Base-by-base conservation (phyloP, 2,329 filamentous ascomycete species). In the Phaeomoniella chlamydospora region DNA sequence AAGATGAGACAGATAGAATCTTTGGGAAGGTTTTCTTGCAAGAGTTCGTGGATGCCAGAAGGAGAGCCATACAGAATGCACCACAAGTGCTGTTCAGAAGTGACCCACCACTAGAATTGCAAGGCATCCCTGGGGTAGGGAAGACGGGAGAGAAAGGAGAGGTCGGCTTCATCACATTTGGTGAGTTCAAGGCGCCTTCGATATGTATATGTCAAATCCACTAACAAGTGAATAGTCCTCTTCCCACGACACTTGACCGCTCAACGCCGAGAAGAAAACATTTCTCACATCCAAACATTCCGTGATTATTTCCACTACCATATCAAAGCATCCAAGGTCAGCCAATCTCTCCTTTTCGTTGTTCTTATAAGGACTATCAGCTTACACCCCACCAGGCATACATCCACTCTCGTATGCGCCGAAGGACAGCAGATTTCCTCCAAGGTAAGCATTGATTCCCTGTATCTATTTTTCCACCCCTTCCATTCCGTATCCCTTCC, bases 301-400 rank as follows among this genome's bases (percentile, higher is more conserved):
- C 83, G 90, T 47, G 90, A 98, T 56, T 98, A 98, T 62, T 98
- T 99, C 70, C 90, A 99, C 61, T 99, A 99, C 60, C 90, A 98
- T 62, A 98, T 98, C 64, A 98, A 98, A 65, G 92, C 90, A 18
- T 94, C 87, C 43, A 98, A 98, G 70, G n/a, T n/a, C n/a, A n/a
- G n/a, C n/a, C n/a, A n/a, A n/a, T n/a, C n/a, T 74, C 77, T 57
- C 36, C 44, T 29, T n/a, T 45, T 14, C 31, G 18, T 35, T 13
- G 15, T 37, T n/a, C 13, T 33, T 31, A 30, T 5, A 5, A 5
- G 4, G 13, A 34, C 13, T 36, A 29, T n/a, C n/a, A n/a, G n/a
- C n/a, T n/a, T n/a, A n/a, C n/a, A 41, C 22, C 26, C 15, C 14
- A 12, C 41, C 14, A 78, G 74, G 90, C 92, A 36, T 98, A 94